Evolutionary conservation across 805 yeast species (phyloP).

Genomic region (Saccharomycopsis amapae): DNA sequence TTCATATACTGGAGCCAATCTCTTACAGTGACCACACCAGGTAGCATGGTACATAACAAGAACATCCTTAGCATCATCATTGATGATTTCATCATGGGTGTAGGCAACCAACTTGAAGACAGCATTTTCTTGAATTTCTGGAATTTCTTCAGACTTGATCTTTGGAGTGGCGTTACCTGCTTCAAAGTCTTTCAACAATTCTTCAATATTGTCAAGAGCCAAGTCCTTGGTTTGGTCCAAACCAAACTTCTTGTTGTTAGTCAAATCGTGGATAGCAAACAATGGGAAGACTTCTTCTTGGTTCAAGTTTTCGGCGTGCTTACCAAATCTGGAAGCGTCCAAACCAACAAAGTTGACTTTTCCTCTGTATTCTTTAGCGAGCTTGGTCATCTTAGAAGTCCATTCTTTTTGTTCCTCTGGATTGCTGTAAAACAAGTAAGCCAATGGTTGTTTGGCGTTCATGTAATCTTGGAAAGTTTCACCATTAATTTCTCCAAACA

Average conservation of each 20-base stretch:
- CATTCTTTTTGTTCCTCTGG: constrained; percentile 58
- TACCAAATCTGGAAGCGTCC: constrained; percentile 72
- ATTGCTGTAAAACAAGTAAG: constrained; percentile 76
- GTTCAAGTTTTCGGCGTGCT: constrained; percentile 81
- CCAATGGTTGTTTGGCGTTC: constrained; percentile 67
- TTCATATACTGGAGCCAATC: constrained; percentile 80
- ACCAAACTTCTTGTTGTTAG: constrained; percentile 68
- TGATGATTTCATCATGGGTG: constrained; percentile 66
- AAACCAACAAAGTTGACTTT: constrained; percentile 81
- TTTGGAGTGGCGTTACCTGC: constrained; percentile 64
- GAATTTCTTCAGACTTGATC: constrained; percentile 80
- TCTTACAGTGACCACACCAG: constrained; percentile 97
- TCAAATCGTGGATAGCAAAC: constrained; percentile 75
- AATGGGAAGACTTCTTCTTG: constrained; percentile 84
- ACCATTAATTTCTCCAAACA: constrained; percentile 82
- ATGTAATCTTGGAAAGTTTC: constrained; percentile 70
- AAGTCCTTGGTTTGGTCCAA: constrained; percentile 51
- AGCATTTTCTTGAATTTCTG: constrained; percentile 70
- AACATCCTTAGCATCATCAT: constrained; percentile 54
- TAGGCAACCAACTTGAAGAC: constrained; percentile 76
- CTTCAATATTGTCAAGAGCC: constrained; percentile 45
- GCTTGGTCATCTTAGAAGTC: constrained; percentile 43
- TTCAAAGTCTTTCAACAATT: constrained; percentile 56
- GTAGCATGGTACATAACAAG: constrained; percentile 92
- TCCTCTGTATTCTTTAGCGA: constrained; percentile 75